Base-by-base conservation (phyloP, 164 flowering plant genomes). In the Buxus sempervirens region DNA sequence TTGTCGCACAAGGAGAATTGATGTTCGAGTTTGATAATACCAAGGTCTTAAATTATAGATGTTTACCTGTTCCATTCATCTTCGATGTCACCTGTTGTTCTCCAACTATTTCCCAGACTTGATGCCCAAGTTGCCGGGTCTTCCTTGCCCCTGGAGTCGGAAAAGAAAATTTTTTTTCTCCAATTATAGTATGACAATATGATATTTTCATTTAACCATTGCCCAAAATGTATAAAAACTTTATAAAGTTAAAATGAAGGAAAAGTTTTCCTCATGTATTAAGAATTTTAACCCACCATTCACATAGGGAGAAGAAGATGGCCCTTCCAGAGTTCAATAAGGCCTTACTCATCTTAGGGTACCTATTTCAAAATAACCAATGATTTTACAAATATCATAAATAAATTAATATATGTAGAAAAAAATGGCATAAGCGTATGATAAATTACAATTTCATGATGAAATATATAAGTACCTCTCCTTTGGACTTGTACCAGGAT, bases 111-210 rank as follows among this genome's bases (percentile, higher is more conserved):
- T 45, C 90, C 94, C 8, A 85, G 9, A 23, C 59, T 23, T 12
- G 77, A 54, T 1, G 88, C 96, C 96, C 96, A 90, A 3, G 82
- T 88, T 13, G 96, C 96, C 10, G 92, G 91, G 63, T 88, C 83
- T 54, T 88, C 87, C 24, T 70, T 64, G 21, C 96, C 96, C 94
- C 92, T 90, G 72, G 20, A 49, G 24, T 18, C 38, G 55, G 45
- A 38, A 58, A 21, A 58, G 9, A 15, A 45, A 5, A 41, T 12
- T 41, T 41, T 5, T 12, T 45, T 45, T 45, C 13, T 4, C 51
- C 51, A 32, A 3, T 32, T 3, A 7, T 3, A 32, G 38, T 7
- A 32, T 32, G 38, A 32, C 3, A 32, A 32, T 32, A 32, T 32
- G 38, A 54, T 20, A 19, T 32, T 32, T 7, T 32, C 38, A 32